Evolutionary conservation across 345 rosid species (phyloP), one percentile per base, ranked within the genome.

Genomic region (Salix udensis): DNA sequence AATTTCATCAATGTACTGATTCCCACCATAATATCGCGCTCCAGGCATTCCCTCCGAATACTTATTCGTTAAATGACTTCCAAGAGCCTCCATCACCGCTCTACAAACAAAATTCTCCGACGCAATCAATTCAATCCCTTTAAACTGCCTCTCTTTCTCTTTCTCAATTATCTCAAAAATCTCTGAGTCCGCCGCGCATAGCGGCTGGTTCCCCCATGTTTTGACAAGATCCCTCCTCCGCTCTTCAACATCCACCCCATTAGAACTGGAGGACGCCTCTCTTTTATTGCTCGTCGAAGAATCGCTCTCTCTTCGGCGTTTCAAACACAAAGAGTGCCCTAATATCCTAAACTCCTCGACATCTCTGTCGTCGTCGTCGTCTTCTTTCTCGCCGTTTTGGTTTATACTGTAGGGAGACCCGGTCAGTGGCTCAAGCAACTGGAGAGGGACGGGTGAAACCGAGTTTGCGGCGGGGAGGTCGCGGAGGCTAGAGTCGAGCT

Each of bases 1-100:
- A 34, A 93, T 93, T 76, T 90, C 92, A 76, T 95, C 98, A 12
- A 95, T 93, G 74, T 79, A 82, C 31, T 89, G 92, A 79, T 95
- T 95, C 71, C 98, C 98, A 7, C 92, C 88, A 70, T 91, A 94
- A 78, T 91, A 90, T 58, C 97, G 84, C 1, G 96, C 85, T 24
- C 97, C 97, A 6, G 94, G 95, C 85, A 89, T 83, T 68, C 98
- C 98, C 84, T 94, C 98, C 0, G 98, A 92, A 84, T 94, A 94
- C 74, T 92, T 92, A 77, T 94, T 94, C 1, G 97, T 94, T 82
- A 94, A 80, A 77, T 91, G 97, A 74, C 97, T 92, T 18, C 98
- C 98, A 1, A 94, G 81, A 60, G 97, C 98, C 75, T 92, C 97
- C 96, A 91, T 89, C 7, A 89, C 97, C 18, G 94, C 94, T 34